Conservation (phyloP, 2,329 filamentous ascomycete genomes). For the Ophiognomonia clavigignenti-juglandacearum region DNA sequence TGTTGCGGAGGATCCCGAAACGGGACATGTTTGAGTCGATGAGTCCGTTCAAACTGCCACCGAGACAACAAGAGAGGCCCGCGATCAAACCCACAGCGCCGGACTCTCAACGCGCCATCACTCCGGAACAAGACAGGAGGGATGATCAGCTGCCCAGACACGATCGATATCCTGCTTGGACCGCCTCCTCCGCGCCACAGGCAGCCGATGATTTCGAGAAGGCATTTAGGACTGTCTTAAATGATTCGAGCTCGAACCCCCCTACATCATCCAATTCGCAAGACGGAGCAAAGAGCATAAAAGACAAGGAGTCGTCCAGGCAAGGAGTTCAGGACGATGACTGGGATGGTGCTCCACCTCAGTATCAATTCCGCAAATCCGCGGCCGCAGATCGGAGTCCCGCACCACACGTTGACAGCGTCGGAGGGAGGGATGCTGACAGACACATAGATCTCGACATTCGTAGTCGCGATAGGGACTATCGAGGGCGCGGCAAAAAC, state of each 20-base stretch:
- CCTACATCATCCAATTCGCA: neutral
- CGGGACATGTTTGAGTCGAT: constrained; percentile 10
- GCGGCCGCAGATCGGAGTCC: neutral
- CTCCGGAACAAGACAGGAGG: neutral
- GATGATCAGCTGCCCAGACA: neutral
- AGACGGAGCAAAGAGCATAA: neutral
- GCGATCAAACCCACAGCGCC: neutral
- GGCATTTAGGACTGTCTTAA: neutral
- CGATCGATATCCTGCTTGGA: neutral
- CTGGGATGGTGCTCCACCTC: neutral
- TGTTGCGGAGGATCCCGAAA: constrained; percentile 3
- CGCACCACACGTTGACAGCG: neutral
- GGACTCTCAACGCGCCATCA: neutral
- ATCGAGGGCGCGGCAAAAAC: neutral
- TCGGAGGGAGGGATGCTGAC: neutral
- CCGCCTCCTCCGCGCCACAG: neutral
- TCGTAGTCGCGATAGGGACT: constrained; percentile 15
- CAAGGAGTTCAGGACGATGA: neutral
- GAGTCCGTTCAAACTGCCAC: constrained; percentile 14
- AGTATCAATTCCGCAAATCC: neutral
- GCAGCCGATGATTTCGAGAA: neutral
- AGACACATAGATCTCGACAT: neutral
- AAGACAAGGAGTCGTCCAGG: neutral
- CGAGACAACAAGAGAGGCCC: neutral
- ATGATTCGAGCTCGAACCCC: neutral